Evolutionary conservation across 2,329 filamentous ascomycete species (phyloP), one percentile per base, ranked within the genome.

Genomic region (Colletotrichum sp.): DNA sequence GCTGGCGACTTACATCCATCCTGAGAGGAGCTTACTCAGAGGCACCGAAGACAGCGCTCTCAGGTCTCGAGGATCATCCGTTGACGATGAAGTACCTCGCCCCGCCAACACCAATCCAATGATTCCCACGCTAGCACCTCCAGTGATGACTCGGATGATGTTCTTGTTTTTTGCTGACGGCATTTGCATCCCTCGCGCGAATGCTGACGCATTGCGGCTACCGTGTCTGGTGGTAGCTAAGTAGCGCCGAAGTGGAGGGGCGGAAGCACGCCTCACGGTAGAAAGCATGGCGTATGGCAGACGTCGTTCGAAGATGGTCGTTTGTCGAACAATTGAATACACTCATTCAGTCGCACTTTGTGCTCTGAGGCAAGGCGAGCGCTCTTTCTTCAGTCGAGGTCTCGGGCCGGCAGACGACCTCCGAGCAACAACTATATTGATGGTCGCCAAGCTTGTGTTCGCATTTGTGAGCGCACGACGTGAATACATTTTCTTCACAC

Each of bases 261-360:
- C 27, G 24, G 27, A 11, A 57, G 15, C 54, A 29, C 54, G 54
- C 21, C 24, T 57, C 21, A 29, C 54, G 8, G 54, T 12, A 57
- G 54, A 57, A 24, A 57, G 24, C 54, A 57, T 57, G 1, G 24
- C 29, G 54, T 29, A 18, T 12, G 15, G 4, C 1, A 57, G 54
- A 57, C 8, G 15, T 57, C 2, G 54, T 57, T 29, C 0, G 13
- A 18, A 16, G 5, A 2, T 57, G 8, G 0, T 2, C 9, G 0
- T 16, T 8, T 29, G 13, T 57, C 15, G 0, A 29, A 29, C 54
- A 29, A 0, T 0, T 18, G 15, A 0, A 18, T 4, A 8, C 18
- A 8, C 11, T 29, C 16, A 12, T 0, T 0, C 8, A 29, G 24
- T 29, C 9, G 54, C 47, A 21, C 24, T 57, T 29, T 57, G 27